phyloP scores from a whole-genome alignment of 768 basidiomycete species.

The Suillus variegatus region DNA sequence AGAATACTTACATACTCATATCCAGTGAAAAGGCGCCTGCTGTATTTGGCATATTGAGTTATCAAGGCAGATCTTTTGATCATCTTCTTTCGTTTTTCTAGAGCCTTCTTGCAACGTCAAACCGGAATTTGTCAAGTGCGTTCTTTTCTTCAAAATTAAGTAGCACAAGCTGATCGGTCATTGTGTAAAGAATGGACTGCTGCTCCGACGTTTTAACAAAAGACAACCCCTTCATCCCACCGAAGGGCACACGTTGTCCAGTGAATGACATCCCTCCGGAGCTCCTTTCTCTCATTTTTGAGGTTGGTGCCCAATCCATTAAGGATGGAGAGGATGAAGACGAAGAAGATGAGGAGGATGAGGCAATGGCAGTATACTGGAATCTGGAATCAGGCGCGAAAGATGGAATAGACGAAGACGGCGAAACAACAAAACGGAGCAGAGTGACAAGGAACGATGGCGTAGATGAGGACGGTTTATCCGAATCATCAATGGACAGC shows the following conservation, averaged over 20 bases:
- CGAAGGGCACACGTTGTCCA: conserved; percentile 41
- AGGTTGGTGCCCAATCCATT: conserved; percentile 44
- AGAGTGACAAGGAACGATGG: neutral
- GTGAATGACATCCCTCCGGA: conserved; percentile 58
- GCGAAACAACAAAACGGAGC: conserved; percentile 8
- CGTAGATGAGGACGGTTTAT: conserved; percentile 8
- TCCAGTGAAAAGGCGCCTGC: neutral
- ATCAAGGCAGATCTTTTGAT: conserved; percentile 2
- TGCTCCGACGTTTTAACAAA: conserved; percentile 27
- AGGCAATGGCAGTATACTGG: conserved; percentile 8
- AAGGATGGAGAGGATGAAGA: conserved; percentile 34
- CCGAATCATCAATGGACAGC: conserved; percentile 6
- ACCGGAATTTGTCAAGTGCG: conserved; percentile 1
- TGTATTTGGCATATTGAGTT: conserved; percentile 3
- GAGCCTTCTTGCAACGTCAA: neutral
- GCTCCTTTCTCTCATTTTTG: conserved; percentile 57
- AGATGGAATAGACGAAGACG: conserved; percentile 22
- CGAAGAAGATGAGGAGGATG: conserved; percentile 36
- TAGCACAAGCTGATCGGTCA: neutral
- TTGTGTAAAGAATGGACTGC: neutral
- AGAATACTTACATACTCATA: no score
- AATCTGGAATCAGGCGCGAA: conserved; percentile 42
- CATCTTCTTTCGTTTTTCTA: conserved; percentile 2
- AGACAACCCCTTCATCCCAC: conserved; percentile 52
- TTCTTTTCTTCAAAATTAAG: conserved; percentile 1